Evolutionary conservation across 2,329 filamentous ascomycete genomes (phyloP).

Genomic region (Talaromyces verruculosus): DNA sequence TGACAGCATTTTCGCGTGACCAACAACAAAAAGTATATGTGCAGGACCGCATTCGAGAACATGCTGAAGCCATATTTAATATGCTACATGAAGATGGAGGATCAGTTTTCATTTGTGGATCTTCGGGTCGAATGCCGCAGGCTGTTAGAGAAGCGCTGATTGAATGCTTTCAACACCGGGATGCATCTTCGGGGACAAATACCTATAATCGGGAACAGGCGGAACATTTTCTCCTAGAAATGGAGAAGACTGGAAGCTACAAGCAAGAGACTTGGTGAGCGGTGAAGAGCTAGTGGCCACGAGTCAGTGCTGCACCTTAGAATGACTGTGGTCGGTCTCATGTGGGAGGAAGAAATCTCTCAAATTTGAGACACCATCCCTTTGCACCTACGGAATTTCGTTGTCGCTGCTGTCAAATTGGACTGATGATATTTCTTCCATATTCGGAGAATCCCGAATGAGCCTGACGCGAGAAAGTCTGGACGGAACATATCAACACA

Average conservation of each 20-base stretch:
- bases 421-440: neutral
- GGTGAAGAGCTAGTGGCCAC: neutral
- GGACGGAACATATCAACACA: too few species aligned
- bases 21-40: constrained; percentile 66
- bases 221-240: constrained; percentile 54
- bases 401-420: neutral
- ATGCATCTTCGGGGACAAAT: constrained; percentile 38
- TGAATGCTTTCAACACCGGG: constrained; percentile 54
- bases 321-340: neutral
- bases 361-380: neutral
- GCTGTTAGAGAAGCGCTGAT: constrained; percentile 66
- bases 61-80: constrained; percentile 51
- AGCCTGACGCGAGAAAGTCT: neutral
- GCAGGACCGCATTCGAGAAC: constrained; percentile 60
- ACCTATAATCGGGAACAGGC: constrained; percentile 49
- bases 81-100: constrained; percentile 55
- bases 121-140: constrained; percentile 69
- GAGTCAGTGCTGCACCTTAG: neutral
- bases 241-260: constrained; percentile 65
- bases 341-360: neutral
- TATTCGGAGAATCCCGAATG: neutral
- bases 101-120: constrained; percentile 54
- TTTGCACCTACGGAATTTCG: neutral
- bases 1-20: constrained; percentile 70
- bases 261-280: constrained; percentile 68